Percentiles rank a stretch among this genome's conserved stretches.
Conservation (phyloP, 2,329 filamentous ascomycete species). For the Penicillium verrucosum region DNA sequence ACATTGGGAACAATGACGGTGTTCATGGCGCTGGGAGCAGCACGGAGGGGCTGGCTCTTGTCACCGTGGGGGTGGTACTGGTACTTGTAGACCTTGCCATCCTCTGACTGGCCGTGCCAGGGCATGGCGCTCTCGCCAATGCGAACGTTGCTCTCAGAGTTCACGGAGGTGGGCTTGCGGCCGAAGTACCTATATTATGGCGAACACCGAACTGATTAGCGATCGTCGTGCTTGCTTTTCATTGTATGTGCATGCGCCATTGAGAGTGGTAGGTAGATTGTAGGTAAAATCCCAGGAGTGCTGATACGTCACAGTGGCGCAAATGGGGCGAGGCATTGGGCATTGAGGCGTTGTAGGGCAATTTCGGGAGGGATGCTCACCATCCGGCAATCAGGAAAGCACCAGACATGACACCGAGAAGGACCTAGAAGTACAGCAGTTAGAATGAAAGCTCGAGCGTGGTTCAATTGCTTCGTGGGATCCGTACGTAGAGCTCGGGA, state of each 20-base stretch:
- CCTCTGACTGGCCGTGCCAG: conserved; percentile 70
- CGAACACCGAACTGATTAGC: conserved; percentile 9
- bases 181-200: conserved; percentile 53
- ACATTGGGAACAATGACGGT: conserved; percentile 91
- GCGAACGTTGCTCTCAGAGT: conserved; percentile 73
- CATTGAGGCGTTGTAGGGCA: conserved; percentile 6
- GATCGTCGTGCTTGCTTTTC: conserved; percentile 4
- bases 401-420: conserved; percentile 85
- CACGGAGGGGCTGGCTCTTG: conserved; percentile 68
- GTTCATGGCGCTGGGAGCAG: conserved; percentile 93
- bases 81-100: conserved; percentile 68
- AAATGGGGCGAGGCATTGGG: conserved; percentile 8
- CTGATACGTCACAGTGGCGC: conserved; percentile 13
- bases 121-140: conserved; percentile 79
- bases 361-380: conserved; percentile 35
- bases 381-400: conserved; percentile 85
- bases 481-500: conserved; percentile 70
- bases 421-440: conserved; percentile 59
- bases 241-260: conserved; percentile 31
- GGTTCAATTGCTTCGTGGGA: conserved; percentile 12
- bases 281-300: background rate
- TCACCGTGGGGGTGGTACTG: conserved; percentile 85
- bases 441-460: conserved; percentile 11
- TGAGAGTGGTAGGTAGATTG: background rate
- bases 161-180: conserved; percentile 78